Base-by-base conservation (phyloP, 495 filamentous ascomycete species). In the Aspergillus heteromorphus region DNA sequence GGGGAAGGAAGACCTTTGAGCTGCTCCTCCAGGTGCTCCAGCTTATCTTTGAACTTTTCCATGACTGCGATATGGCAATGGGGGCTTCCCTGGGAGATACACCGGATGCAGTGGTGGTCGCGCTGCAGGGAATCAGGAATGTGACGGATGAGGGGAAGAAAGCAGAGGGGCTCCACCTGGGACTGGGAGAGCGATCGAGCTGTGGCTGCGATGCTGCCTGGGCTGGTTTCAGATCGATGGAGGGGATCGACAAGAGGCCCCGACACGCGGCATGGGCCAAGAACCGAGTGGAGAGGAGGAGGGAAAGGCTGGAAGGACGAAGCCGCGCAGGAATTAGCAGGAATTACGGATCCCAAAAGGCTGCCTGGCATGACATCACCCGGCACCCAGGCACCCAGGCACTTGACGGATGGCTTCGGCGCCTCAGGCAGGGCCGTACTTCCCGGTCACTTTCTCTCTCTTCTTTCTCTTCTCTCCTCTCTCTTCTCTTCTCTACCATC, bases 41-140 rank as follows among this genome's bases (percentile, higher is more conserved):
- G 53, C 29, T 64, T 63, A 8, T 63, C 57, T 55, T 65, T 73
- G 34, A 70, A 59, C 57, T 64, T 64, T 1, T 69, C 65, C 72
- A 74, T 74, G 45, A 27, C 57, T 47, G 14, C 45, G 16, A 41
- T n/a, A 36, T 30, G 52, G 36, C 8, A 13, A 41, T 18, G 21
- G 27, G 8, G 21, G n/a, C n/a, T n/a, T n/a, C n/a, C n/a, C n/a
- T n/a, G n/a, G n/a, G n/a, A n/a, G n/a, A n/a, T n/a, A n/a, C n/a
- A n/a, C n/a, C n/a, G 43, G 21, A 17, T 47, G 23, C 43, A 47
- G 43, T 11, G 16, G 43, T 11, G 16, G 23, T 4, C 34, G 34
- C 34, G 10, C 34, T 38, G 34, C n/a, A 29, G n/a, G 43, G 27
- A 43, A 43, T 11, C 4, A 21, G 14, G 25, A 27, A 45, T n/a